phyloP scores from a whole-genome alignment of 2,329 filamentous ascomycete species.

The Tolypocladium inflatum region DNA sequence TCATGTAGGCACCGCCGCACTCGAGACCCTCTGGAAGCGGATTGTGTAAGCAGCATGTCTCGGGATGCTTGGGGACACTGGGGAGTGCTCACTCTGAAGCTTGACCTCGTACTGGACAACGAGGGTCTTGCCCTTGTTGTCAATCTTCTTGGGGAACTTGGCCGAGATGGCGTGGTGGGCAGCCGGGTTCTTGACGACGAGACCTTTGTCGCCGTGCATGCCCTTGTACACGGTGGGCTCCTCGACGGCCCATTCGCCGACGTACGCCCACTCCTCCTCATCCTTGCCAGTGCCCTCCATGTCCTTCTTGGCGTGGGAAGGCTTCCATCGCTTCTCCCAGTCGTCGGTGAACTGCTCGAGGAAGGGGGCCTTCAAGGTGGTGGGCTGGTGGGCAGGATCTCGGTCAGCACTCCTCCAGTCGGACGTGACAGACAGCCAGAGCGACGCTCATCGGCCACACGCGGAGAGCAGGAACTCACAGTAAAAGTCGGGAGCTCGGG shows the following conservation, averaged over 20 bases:
- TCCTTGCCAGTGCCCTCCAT: conserved; percentile 62
- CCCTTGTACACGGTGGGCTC: conserved; percentile 86
- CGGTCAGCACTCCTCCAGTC: conserved; percentile 10
- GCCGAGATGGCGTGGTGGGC: conserved; percentile 99
- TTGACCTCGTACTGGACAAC: conserved; percentile 99
- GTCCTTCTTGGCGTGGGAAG: conserved; percentile 94
- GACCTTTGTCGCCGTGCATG: conserved; percentile 89
- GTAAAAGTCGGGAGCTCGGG: conserved; percentile 76
- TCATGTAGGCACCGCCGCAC: conserved; percentile 97
- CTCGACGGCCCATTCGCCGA: conserved; percentile 94
- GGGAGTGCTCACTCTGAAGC: conserved; percentile 70
- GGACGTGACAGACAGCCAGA: conserved; percentile 1
- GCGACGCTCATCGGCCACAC: not conserved
- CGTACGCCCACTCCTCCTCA: conserved; percentile 76
- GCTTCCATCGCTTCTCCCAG: conserved; percentile 90
- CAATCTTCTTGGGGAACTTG: conserved; percentile 93
- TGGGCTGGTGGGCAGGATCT: conserved; percentile 53
- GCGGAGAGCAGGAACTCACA: conserved; percentile 44
- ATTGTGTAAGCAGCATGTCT: not conserved
- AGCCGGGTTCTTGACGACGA: conserved; percentile 95
- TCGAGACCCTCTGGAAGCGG: conserved; percentile 68
- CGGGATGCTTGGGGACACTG: not conserved
- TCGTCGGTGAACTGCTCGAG: conserved; percentile 97
- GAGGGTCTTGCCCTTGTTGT: conserved; percentile 94
- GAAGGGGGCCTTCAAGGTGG: conserved; percentile 83